Evolutionary conservation across 768 basidiomycete species (phyloP).

Genomic region (Tricholoma terreum): DNA sequence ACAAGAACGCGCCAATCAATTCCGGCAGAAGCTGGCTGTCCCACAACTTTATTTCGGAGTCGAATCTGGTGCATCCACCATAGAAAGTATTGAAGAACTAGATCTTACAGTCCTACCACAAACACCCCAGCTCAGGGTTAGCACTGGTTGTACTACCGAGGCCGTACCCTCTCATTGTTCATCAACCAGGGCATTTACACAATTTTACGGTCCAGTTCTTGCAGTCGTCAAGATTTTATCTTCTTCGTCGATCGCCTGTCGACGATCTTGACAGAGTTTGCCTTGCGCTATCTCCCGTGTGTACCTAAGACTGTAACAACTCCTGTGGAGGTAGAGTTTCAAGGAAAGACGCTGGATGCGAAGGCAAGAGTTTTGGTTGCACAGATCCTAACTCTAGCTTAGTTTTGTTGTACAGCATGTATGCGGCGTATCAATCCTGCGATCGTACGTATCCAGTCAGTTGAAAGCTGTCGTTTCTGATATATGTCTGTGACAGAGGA

Average conservation of each 20-base stretch:
- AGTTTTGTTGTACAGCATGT: conserved; percentile 45
- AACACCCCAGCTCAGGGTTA: conserved; percentile 77
- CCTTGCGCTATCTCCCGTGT: conserved; percentile 81
- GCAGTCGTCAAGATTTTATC: conserved; percentile 81
- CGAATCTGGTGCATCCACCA: conserved; percentile 33
- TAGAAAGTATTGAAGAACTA: conserved; percentile 42
- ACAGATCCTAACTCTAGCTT: not conserved
- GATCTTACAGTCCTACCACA: conserved; percentile 68
- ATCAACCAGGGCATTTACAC: conserved; percentile 80
- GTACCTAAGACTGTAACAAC: conserved; percentile 58
- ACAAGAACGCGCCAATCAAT: conserved; percentile 68
- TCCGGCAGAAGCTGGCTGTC: conserved; percentile 72
- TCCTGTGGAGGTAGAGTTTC: conserved; percentile 52
- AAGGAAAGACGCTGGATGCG: conserved; percentile 62
- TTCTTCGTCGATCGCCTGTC: conserved; percentile 89
- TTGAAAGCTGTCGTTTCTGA: not conserved
- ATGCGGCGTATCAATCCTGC: conserved; percentile 86
- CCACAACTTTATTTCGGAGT: conserved; percentile 37
- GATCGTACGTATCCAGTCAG: conserved; percentile 57
- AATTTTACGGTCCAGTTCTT: conserved; percentile 70
- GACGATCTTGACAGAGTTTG: conserved; percentile 80
- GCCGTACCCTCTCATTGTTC: not conserved
- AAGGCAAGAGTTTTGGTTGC: conserved; percentile 38
- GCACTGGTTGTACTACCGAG: conserved; percentile 6
- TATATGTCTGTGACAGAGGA: conserved; percentile 48